Base-by-base conservation (phyloP, 2,329 filamentous ascomycete genomes). In the Colletotrichum noveboracense region DNA sequence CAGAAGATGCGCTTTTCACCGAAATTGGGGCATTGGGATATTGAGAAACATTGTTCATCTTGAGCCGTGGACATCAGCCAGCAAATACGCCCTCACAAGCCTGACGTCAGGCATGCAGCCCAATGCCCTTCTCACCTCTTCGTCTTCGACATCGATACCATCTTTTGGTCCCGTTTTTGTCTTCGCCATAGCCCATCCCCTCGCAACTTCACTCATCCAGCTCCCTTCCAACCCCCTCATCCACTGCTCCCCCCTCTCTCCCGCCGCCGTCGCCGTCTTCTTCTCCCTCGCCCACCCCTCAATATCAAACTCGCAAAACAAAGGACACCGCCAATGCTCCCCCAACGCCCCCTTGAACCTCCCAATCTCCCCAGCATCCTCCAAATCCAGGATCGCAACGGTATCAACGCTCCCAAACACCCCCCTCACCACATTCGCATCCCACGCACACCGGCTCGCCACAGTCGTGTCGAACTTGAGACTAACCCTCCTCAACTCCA, bases 191-290 rank as follows among this genome's bases (percentile, higher is more conserved):
- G 64, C 66, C 74, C 71, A 76, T 1, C 71, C 74, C 6, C 38
- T 66, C 5, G 74, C 71, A 26, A 76, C 66, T 14, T 76, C 74
- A 14, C 74, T 67, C 74, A 71, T 66, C 74, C 74, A 76, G 2
- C 66, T 66, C 24, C 21, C 24, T 1, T 66, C 56, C 8, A 76
- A 16, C 14, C 52, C 16, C n/a, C 32, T 30, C 71, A 76, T 76
- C 74, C 74, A 76, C 13, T 24, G 61, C 18, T 70, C 56, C 1
- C 70, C 71, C n/a, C 60, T 48, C 13, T 28, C 21, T 10, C 6
- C 21, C 0, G 32, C 36, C 0, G n/a, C 18, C 9, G 10, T 74
- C 14, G 14, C 24, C 16, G 26, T 5, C 13, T 61, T 58, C 34
- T 24, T 30, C 24, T 60, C 55, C 43, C 43, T 52, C 14, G 74